A percentile compares a stretch with the other conserved stretches of the same genome.
phyloP scores from a whole-genome alignment of 176 grass and related monocot species.

The Carex kokanica region DNA sequence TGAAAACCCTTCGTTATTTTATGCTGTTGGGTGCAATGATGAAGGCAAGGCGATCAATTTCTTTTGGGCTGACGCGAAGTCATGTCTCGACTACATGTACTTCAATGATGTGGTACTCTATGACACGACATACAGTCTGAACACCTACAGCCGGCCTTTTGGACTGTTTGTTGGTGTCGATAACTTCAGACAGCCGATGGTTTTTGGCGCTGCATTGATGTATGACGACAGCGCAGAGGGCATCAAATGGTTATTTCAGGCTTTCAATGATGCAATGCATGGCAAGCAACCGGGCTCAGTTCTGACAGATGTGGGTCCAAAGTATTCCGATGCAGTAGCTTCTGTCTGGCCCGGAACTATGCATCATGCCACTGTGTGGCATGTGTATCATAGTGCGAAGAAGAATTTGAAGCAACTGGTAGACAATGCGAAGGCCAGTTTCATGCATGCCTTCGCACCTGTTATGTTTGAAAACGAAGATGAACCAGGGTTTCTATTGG shows the following conservation, averaged over 20 bases:
- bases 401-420: constrained; percentile 59
- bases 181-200: constrained; percentile 58
- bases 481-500: constrained; percentile 60
- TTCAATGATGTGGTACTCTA: constrained; percentile 84
- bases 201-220: constrained; percentile 67
- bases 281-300: constrained; percentile 54
- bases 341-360: constrained; percentile 55
- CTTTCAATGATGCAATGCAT: constrained; percentile 65
- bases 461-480: constrained; percentile 83
- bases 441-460: constrained; percentile 62
- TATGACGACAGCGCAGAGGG: constrained; percentile 62
- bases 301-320: constrained; percentile 44
- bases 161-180: constrained; percentile 64
- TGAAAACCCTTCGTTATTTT: constrained; percentile 59
- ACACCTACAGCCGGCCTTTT: constrained; percentile 69
- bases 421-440: constrained; percentile 62
- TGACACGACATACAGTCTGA: constrained; percentile 69
- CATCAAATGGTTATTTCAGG: constrained; percentile 68
- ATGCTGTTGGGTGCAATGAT: constrained; percentile 46
- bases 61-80: constrained; percentile 91
- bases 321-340: constrained; percentile 49
- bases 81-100: constrained; percentile 62
- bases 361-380: constrained; percentile 56
- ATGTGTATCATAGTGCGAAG: constrained; percentile 71
- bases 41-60: constrained; percentile 56